These are phyloP conservation scores for Cryptococcus depauperatus DNA, from an alignment of 1,284 basidiomycete genomes.

Conservation along the genomic window DNA sequence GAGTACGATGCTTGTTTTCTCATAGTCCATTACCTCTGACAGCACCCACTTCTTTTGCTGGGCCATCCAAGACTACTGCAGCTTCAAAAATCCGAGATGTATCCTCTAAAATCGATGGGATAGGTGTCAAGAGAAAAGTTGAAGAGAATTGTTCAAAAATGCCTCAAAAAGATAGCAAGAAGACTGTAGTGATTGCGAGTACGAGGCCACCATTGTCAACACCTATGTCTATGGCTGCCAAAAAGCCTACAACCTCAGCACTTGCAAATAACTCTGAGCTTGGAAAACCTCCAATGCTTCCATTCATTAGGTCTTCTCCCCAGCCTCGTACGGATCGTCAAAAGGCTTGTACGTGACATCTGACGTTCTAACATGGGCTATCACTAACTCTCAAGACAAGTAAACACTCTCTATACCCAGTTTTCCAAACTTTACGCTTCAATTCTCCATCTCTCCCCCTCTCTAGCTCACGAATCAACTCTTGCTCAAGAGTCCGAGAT, in stretches of 20 bases:
- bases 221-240: not conserved
- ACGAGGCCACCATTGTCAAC: not conserved
- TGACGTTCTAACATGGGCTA: not conserved
- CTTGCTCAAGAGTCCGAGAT: constrained; percentile 36
- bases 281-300: constrained; percentile 16
- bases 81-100: constrained; percentile 5
- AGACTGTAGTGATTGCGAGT: not conserved
- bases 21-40: constrained; percentile 13
- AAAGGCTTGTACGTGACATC: constrained; percentile 26
- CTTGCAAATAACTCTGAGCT: not conserved
- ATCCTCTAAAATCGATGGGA: constrained; percentile 1
- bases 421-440: constrained; percentile 35
- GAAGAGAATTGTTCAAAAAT: constrained; percentile 1
- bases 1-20: constrained; percentile 29
- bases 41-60: constrained; percentile 1
- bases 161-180: constrained; percentile 1
- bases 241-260: not conserved
- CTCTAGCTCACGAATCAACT: constrained; percentile 31
- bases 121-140: constrained; percentile 4
- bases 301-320: constrained; percentile 17
- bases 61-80: not conserved
- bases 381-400: constrained; percentile 13
- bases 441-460: constrained; percentile 24
- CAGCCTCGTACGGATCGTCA: constrained; percentile 35
- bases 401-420: constrained; percentile 33